A percentile compares a stretch with the other conserved stretches of the same genome.
These are phyloP conservation scores for Funneliformis geosporum DNA, from an alignment of 192 early-diverging fungal genomes.

Conservation along the genomic window DNA sequence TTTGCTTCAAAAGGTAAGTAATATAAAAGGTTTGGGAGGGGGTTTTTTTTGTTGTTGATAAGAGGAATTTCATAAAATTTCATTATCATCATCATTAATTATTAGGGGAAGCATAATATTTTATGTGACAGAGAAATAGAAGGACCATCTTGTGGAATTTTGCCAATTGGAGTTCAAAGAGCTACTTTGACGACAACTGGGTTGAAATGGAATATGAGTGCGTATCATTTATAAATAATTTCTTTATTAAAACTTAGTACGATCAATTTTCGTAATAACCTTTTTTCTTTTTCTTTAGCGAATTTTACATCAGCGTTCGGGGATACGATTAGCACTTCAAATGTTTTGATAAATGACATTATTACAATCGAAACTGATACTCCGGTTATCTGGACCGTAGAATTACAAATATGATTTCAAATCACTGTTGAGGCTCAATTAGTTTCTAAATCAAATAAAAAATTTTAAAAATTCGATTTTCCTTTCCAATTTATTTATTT, in stretches of 20 bases:
- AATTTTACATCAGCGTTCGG: constrained; percentile 62
- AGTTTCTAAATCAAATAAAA: background rate
- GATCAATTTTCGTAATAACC: constrained; percentile 29
- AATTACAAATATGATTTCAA: constrained; percentile 44
- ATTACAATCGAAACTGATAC: constrained; percentile 68
- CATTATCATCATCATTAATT: constrained; percentile 9
- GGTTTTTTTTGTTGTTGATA: background rate
- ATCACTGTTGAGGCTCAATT: background rate
- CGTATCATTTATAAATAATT: constrained; percentile 12
- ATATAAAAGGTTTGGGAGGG: no score
- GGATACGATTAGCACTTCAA: constrained; percentile 84
- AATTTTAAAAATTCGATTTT: background rate
- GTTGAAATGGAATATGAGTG: constrained; percentile 85
- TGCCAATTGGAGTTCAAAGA: constrained; percentile 72
- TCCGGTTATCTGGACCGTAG: constrained; percentile 82
- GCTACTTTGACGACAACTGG: constrained; percentile 71
- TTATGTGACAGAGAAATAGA: constrained; percentile 61
- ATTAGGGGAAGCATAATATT: constrained; percentile 69
- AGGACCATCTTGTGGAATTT: constrained; percentile 86
- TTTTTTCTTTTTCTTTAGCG: constrained; percentile 17
- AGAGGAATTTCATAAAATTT: background rate
- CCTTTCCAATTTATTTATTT: no score
- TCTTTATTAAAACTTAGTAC: no score
- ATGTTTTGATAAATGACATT: constrained; percentile 60
- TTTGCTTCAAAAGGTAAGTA: constrained; percentile 61